These are phyloP conservation scores for Benincasa hispida DNA, from an alignment of 306 rosid species.

Conservation along the genomic window DNA sequence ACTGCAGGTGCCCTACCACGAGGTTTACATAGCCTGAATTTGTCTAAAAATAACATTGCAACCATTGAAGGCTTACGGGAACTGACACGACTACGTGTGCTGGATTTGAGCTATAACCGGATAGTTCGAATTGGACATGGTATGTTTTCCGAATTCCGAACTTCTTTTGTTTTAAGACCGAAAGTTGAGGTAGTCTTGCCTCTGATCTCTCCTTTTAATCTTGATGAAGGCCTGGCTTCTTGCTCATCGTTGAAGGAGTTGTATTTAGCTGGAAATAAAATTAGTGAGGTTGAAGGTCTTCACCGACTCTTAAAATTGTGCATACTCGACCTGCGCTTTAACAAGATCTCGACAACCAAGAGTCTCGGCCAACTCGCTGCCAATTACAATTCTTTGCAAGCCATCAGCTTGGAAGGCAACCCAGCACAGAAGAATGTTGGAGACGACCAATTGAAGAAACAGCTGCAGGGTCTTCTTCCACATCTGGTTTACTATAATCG, in stretches of 20 bases:
- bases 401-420: conserved; percentile 85
- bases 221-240: conserved; percentile 68
- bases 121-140: conserved; percentile 84
- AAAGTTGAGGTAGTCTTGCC: not conserved
- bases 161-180: not conserved
- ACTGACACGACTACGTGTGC: conserved; percentile 75
- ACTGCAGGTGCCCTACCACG: conserved; percentile 89
- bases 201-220: not conserved
- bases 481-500: conserved; percentile 70
- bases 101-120: conserved; percentile 85
- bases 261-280: conserved; percentile 90
- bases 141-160: conserved; percentile 7
- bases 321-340: conserved; percentile 73
- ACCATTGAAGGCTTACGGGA: conserved; percentile 83
- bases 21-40: conserved; percentile 75
- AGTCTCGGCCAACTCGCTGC: conserved; percentile 97
- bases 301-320: conserved; percentile 81
- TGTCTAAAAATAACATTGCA: conserved; percentile 69
- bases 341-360: conserved; percentile 85
- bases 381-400: conserved; percentile 73
- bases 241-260: conserved; percentile 85
- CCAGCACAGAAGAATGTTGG: conserved; percentile 93
- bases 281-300: conserved; percentile 93
- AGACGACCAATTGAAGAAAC: conserved; percentile 81
- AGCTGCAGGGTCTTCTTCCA: conserved; percentile 86